A percentile compares a stretch with the other conserved stretches of the same genome.
Evolutionary conservation across 192 early-diverging fungal genomes (phyloP).

Genomic region (Jimgerdemannia flammicorona): DNA sequence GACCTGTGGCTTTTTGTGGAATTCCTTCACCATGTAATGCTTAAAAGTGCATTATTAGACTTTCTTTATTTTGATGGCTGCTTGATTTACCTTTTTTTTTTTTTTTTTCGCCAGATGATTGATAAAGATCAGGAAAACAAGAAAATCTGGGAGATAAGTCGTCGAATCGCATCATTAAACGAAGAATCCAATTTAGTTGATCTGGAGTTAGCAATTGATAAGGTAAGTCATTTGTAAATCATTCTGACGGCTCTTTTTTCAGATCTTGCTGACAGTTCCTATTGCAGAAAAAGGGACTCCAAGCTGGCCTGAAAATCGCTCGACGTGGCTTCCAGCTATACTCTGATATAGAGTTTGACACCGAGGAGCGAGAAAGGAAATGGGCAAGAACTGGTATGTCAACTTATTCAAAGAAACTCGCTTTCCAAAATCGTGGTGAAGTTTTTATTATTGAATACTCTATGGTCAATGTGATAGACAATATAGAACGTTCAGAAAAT

Average conservation of each 20-base stretch:
- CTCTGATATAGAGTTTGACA: conserved; percentile 18
- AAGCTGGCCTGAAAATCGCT: conserved; percentile 15
- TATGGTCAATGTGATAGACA: not conserved
- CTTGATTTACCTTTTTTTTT: conserved; percentile 1
- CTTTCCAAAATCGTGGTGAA: no score
- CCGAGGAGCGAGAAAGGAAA: conserved; percentile 19
- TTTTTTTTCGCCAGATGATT: conserved; percentile 1
- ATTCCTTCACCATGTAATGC: conserved; percentile 16
- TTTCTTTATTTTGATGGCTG: conserved; percentile 9
- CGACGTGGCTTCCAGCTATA: conserved; percentile 19
- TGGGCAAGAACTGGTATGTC: not conserved
- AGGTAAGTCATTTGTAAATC: conserved; percentile 4
- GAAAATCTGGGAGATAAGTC: conserved; percentile 12
- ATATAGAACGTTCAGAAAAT: not conserved
- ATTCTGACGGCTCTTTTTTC: conserved; percentile 3
- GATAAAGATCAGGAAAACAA: conserved; percentile 8
- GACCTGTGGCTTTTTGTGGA: conserved; percentile 19
- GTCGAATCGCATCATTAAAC: conserved; percentile 15
- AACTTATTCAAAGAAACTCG: no score
- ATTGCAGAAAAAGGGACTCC: conserved; percentile 20
- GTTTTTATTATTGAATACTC: not conserved
- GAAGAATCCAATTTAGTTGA: conserved; percentile 10
- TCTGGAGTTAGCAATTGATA: conserved; percentile 11
- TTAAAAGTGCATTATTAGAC: conserved; percentile 1
- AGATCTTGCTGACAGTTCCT: conserved; percentile 6